Evolutionary conservation across 164 flowering plant species (phyloP).

Genomic region (Kingdonia uniflora): DNA sequence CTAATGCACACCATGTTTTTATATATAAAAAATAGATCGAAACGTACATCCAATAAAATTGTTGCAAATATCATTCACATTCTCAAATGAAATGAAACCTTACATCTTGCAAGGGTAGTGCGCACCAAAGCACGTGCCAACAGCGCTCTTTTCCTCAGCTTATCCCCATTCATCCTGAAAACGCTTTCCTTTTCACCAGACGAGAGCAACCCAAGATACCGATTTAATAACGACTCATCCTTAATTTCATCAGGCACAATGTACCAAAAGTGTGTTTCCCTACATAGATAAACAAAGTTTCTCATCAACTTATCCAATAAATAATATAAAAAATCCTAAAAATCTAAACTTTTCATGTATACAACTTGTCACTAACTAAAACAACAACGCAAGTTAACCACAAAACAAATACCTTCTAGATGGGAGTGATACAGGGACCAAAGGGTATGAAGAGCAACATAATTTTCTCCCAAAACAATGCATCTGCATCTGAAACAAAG

Average conservation of each 20-base stretch:
- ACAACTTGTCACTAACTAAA: background rate
- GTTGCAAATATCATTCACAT: no score
- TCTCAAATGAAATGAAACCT: background rate
- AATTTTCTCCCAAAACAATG: background rate
- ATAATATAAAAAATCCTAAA: background rate
- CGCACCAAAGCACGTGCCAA: constrained; percentile 86
- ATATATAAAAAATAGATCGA: no score
- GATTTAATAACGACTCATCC: constrained; percentile 35
- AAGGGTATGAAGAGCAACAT: background rate
- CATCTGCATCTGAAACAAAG: constrained; percentile 1
- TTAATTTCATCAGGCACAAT: constrained; percentile 63
- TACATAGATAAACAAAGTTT: constrained; percentile 9
- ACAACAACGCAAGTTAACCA: background rate
- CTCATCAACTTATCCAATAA: background rate
- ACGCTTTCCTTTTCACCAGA: constrained; percentile 57
- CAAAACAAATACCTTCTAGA: background rate
- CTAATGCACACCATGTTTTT: no score
- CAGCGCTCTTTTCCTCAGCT: constrained; percentile 54
- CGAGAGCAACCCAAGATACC: constrained; percentile 51
- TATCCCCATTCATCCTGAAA: constrained; percentile 32
- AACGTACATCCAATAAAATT: no score
- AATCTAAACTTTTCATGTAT: background rate
- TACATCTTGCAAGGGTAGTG: constrained; percentile 89
- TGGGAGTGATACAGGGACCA: background rate
- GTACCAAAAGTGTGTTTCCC: constrained; percentile 93